Conservation (phyloP, 2,329 filamentous ascomycete species). For the Aspergillus vadensis region DNA sequence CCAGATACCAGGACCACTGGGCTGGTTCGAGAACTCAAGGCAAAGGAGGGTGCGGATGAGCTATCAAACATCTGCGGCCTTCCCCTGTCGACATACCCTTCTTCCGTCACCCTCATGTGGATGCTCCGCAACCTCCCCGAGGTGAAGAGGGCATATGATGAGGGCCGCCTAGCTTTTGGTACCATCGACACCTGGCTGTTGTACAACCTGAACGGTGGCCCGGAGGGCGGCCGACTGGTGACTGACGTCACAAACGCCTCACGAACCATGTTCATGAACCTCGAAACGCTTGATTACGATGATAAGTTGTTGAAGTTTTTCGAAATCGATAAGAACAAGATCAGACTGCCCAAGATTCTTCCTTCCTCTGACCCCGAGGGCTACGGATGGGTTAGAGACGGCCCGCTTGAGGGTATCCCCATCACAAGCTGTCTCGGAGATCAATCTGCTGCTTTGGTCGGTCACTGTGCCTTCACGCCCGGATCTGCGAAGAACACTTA, state of each 20-base stretch:
- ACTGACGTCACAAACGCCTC: conserved; percentile 88
- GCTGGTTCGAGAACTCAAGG: conserved; percentile 76
- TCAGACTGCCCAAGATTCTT: conserved; percentile 79
- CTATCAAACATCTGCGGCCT: conserved; percentile 74
- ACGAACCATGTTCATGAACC: conserved; percentile 92
- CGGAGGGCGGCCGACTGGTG: conserved; percentile 68
- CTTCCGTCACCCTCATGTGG: conserved; percentile 82
- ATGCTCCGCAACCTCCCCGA: conserved; percentile 70
- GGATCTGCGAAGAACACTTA: conserved; percentile 90
- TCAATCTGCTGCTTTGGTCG: conserved; percentile 82
- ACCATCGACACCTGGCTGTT: conserved; percentile 89
- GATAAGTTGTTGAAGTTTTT: conserved; percentile 77
- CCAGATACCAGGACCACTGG: conserved; percentile 79
- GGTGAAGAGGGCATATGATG: conserved; percentile 74
- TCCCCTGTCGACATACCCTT: conserved; percentile 85
- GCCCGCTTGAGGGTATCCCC: conserved; percentile 66
- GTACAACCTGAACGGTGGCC: conserved; percentile 75
- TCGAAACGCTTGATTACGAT: conserved; percentile 78
- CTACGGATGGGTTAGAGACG: conserved; percentile 68
- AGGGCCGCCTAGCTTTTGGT: conserved; percentile 75
- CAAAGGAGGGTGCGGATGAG: conserved; percentile 65
- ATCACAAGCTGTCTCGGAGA: conserved; percentile 87
- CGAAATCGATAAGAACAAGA: conserved; percentile 69
- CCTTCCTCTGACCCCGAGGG: conserved; percentile 73
- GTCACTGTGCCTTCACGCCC: conserved; percentile 79